Conservation (phyloP, 2,329 filamentous ascomycete genomes). For the Cladophialophora carrionii region DNA sequence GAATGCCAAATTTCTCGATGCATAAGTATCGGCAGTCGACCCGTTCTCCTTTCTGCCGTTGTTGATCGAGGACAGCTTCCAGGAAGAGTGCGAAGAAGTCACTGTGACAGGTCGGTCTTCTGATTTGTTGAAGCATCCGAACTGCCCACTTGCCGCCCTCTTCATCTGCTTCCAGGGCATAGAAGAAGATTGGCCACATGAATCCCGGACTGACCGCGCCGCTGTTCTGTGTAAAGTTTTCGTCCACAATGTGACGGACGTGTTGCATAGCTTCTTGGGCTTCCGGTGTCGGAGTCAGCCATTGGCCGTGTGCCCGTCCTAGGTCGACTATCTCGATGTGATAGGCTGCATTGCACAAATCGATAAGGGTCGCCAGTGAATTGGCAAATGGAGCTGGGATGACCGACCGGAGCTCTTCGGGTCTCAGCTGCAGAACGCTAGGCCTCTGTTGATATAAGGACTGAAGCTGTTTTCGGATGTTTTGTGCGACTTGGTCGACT, state of each 20-base stretch:
- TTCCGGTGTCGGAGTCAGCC: conserved; percentile 10
- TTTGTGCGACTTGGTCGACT: conserved; percentile 45
- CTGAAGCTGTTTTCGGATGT: conserved; percentile 45
- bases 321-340: conserved; percentile 22
- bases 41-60: conserved; percentile 15
- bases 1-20: conserved; percentile 21
- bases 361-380: conserved; percentile 8
- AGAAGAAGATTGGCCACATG: conserved; percentile 26
- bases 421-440: conserved; percentile 13
- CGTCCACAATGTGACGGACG: conserved; percentile 19
- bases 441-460: conserved; percentile 44
- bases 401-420: conserved; percentile 6
- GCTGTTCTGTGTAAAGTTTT: conserved; percentile 1
- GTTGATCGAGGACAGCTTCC: conserved; percentile 12
- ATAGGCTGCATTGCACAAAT: conserved; percentile 20
- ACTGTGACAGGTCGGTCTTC: conserved; percentile 16
- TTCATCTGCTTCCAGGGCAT: conserved; percentile 15
- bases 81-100: conserved; percentile 20
- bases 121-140: conserved; percentile 13
- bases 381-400: not conserved
- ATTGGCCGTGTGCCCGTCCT: conserved; percentile 13
- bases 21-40: conserved; percentile 24
- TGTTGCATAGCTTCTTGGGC: conserved; percentile 19
- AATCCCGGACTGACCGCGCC: conserved; percentile 15
- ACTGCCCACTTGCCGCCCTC: conserved; percentile 22